Conservation (phyloP, 305 asterid species). For the Euphrasia arctica region DNA sequence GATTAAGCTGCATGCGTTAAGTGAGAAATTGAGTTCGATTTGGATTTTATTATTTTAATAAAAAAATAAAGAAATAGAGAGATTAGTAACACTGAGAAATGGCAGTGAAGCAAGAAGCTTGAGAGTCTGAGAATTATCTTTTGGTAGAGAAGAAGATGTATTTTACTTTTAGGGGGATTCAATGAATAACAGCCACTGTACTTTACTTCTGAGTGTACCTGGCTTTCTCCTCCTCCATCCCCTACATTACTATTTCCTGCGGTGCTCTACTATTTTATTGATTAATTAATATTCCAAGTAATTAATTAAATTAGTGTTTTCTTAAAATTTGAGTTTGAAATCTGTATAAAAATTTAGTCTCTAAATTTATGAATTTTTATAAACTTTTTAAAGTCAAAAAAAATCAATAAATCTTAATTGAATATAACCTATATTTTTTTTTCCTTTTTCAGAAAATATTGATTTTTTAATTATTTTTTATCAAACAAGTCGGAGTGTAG, state of each 20-base stretch:
- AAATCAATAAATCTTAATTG: too few relatives aligned
- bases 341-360: too few relatives aligned
- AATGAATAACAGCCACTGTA: neutral
- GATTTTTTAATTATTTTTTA: too few relatives aligned
- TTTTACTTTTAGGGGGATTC: neutral
- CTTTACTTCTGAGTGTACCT: neutral
- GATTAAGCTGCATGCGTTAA: slow-evolving; percentile 34
- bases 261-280: neutral
- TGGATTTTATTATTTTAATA: neutral
- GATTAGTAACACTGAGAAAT: neutral
- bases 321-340: too few relatives aligned
- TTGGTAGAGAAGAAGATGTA: neutral
- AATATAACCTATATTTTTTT: too few relatives aligned
- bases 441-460: too few relatives aligned
- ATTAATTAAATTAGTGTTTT: too few relatives aligned
- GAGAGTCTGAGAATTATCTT: neutral
- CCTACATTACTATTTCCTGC: neutral
- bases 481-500: too few relatives aligned
- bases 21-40: neutral
- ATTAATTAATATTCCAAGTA: too few relatives aligned
- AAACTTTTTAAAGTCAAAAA: too few relatives aligned
- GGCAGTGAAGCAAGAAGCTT: neutral
- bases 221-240: neutral
- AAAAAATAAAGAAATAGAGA: neutral
- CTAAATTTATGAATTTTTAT: too few relatives aligned